phyloP scores from a whole-genome alignment of 441 rosid species.

The Adansonia grandidieri region DNA sequence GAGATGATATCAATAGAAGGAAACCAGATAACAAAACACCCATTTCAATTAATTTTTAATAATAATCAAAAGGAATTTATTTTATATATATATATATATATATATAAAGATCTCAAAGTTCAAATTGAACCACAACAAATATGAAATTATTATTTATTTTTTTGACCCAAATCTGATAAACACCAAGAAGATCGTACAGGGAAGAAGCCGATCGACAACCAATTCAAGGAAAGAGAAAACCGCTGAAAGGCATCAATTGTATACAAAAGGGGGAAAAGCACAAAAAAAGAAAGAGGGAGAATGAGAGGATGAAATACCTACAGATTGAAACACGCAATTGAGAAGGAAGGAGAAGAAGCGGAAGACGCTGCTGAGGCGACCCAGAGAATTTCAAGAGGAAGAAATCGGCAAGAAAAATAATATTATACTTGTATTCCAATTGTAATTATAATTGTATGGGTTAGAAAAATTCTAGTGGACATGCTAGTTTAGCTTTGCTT shows the following conservation, averaged over 20 bases:
- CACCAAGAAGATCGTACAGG: slow-evolving; percentile 27
- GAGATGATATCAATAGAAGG: not conserved
- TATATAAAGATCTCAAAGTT: not conserved
- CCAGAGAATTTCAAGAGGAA: no score
- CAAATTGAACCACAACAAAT: not conserved
- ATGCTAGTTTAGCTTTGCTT: no score
- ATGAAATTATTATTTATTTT: not conserved
- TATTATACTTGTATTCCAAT: no score
- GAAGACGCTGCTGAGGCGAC: no score
- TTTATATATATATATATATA: not conserved
- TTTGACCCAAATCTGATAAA: slow-evolving; percentile 28
- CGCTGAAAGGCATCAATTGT: no score
- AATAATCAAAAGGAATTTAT: not conserved
- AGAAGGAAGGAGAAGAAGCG: no score
- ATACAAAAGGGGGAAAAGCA: not conserved
- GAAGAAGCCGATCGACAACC: slow-evolving; percentile 36
- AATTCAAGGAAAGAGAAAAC: not conserved
- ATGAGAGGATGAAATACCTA: no score
- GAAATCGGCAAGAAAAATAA: no score
- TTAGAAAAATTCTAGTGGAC: no score
- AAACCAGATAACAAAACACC: not conserved
- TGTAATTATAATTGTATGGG: no score
- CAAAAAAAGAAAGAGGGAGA: slow-evolving; percentile 8
- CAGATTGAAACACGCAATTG: no score
- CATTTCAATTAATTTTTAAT: not conserved